A percentile compares a stretch with the other conserved stretches of the same genome.
Evolutionary conservation across 805 yeast genomes (phyloP).

Genomic region (Cyberlindnera mississippiensis): DNA sequence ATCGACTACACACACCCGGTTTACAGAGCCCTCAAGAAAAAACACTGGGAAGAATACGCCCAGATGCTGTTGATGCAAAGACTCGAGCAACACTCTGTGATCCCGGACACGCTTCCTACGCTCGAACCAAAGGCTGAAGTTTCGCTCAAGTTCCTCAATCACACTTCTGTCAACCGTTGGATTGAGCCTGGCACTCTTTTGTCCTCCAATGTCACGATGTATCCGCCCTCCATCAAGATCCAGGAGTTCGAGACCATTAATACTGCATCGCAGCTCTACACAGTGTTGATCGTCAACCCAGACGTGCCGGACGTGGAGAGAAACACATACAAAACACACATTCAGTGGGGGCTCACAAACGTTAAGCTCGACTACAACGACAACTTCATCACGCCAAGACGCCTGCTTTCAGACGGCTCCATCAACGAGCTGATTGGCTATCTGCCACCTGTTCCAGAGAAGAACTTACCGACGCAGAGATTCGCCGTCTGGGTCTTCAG

Average conservation of each 20-base stretch:
- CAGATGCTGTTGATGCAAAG: slow-evolving; percentile 88
- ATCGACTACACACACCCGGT: slow-evolving; percentile 74
- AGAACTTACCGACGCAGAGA: slow-evolving; percentile 79
- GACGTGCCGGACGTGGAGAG: slow-evolving; percentile 76
- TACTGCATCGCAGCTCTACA: slow-evolving; percentile 50
- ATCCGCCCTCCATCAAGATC: slow-evolving; percentile 74
- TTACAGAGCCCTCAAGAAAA: slow-evolving; percentile 63
- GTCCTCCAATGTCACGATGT: slow-evolving; percentile 67
- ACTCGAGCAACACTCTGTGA: slow-evolving; percentile 75
- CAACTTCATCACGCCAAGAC: slow-evolving; percentile 43
- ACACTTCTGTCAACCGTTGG: slow-evolving; percentile 59
- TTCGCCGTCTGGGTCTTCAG: slow-evolving; percentile 87
- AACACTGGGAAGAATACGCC: slow-evolving; percentile 68
- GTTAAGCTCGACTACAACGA: slow-evolving; percentile 56
- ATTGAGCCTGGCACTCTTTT: slow-evolving; percentile 74
- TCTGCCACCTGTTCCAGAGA: slow-evolving; percentile 84
- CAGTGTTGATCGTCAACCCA: slow-evolving; percentile 83
- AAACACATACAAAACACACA: slow-evolving; percentile 65
- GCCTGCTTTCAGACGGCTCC: slow-evolving; percentile 30
- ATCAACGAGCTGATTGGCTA: slow-evolving; percentile 53
- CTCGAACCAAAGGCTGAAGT: slow-evolving; percentile 77
- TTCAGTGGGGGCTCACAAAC: slow-evolving; percentile 76
- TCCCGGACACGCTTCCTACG: slow-evolving; percentile 94
- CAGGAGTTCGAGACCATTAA: slow-evolving; percentile 60
- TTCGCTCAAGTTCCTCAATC: slow-evolving; percentile 68